Conservation (phyloP, 192 early-diverging fungal genomes). For the Coemansia sp. region DNA sequence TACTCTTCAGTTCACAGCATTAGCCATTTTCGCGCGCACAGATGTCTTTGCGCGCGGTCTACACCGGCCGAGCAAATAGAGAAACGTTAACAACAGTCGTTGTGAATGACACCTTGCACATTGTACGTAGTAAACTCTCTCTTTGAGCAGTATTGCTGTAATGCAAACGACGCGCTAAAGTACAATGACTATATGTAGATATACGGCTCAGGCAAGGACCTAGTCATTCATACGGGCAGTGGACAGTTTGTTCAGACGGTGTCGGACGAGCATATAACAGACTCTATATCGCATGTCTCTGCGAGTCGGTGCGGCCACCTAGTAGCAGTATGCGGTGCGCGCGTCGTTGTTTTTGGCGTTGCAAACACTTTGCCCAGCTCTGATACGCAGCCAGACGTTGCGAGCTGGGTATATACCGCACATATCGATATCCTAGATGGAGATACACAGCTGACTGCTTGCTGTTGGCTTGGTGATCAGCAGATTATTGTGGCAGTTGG, state of each 20-base stretch:
- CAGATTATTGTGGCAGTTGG: conserved; percentile 15
- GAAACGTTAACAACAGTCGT: conserved; percentile 19
- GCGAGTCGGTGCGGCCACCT: conserved; percentile 16
- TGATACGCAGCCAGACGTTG: background rate
- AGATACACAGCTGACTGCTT: background rate
- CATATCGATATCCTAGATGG: background rate
- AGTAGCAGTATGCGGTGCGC: conserved; percentile 17
- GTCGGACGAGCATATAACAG: conserved; percentile 13
- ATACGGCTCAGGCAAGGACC: conserved; percentile 44
- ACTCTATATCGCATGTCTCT: conserved; percentile 15
- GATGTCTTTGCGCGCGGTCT: conserved; percentile 43
- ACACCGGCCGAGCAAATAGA: conserved; percentile 49
- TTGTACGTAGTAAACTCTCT: conserved; percentile 33
- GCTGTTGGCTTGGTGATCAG: conserved; percentile 23
- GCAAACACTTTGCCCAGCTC: background rate
- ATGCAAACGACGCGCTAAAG: background rate
- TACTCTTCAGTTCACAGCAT: background rate
- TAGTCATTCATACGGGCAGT: conserved; percentile 27
- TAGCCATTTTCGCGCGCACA: conserved; percentile 3
- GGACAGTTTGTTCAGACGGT: conserved; percentile 34
- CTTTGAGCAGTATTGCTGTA: background rate
- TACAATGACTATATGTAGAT: conserved; percentile 14
- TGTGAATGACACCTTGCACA: conserved; percentile 17
- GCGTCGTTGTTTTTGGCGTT: conserved; percentile 15
- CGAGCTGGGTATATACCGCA: conserved; percentile 18